Conservation (phyloP, 2,329 filamentous ascomycete genomes). For the Hymenotorrendiella dingleyae region DNA sequence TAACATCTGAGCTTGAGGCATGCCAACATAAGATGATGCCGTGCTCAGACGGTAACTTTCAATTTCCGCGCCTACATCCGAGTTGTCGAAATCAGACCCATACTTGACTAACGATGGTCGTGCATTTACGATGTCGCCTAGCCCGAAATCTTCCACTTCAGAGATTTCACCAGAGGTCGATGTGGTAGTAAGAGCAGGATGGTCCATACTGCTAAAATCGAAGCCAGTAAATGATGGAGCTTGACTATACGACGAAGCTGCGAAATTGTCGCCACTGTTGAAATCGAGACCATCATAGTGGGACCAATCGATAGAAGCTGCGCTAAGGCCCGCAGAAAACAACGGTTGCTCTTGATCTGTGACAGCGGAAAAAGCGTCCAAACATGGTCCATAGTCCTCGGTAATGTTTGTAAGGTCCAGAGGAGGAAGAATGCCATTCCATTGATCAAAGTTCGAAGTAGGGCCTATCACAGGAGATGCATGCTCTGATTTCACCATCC, state of each 20-base stretch:
- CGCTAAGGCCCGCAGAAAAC: slow-evolving; percentile 56
- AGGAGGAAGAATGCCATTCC: slow-evolving; percentile 48
- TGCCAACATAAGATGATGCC: slow-evolving; percentile 41
- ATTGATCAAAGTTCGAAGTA: slow-evolving; percentile 40
- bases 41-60: slow-evolving; percentile 45
- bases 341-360: slow-evolving; percentile 47
- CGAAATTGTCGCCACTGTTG: slow-evolving; percentile 41
- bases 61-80: slow-evolving; percentile 34
- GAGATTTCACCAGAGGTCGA: slow-evolving; percentile 63
- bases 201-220: slow-evolving; percentile 50
- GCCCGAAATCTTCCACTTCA: slow-evolving; percentile 55
- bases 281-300: slow-evolving; percentile 47
- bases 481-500: slow-evolving; percentile 55
- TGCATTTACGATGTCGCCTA: slow-evolving; percentile 35
- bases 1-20: slow-evolving; percentile 41
- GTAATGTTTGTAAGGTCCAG: slow-evolving; percentile 52
- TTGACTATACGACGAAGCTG: slow-evolving; percentile 50
- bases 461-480: slow-evolving; percentile 51
- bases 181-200: slow-evolving; percentile 48
- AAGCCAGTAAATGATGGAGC: slow-evolving; percentile 47
- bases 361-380: slow-evolving; percentile 46
- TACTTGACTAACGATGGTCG: slow-evolving; percentile 31
- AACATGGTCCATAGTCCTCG: slow-evolving; percentile 38
- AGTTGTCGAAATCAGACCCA: slow-evolving; percentile 33
- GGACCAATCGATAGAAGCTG: slow-evolving; percentile 49